Conservation (phyloP, 164 flowering plant genomes). For the Dillenia turbinata region DNA sequence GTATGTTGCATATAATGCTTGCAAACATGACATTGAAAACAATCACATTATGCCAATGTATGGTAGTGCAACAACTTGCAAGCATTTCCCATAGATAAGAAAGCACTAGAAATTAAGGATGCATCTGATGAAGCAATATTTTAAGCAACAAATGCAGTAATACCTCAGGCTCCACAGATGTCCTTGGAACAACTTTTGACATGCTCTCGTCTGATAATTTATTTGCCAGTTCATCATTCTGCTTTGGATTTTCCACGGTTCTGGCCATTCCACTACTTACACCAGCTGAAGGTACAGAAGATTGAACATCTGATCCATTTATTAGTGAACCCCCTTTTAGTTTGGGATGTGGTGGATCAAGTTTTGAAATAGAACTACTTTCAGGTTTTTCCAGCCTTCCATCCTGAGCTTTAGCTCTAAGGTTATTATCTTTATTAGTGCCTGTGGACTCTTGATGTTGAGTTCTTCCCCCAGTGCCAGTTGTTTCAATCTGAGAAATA, state of each 20-base stretch:
- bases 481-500: slow-evolving; percentile 44
- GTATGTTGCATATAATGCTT: too few relatives aligned
- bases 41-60: too few relatives aligned
- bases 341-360: slow-evolving; percentile 49
- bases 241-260: slow-evolving; percentile 45
- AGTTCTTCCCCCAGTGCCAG: slow-evolving; percentile 32
- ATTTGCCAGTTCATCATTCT: slow-evolving; percentile 42
- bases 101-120: too few relatives aligned
- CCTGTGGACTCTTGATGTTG: slow-evolving; percentile 42
- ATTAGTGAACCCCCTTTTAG: slow-evolving; percentile 35
- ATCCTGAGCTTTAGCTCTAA: slow-evolving; percentile 48
- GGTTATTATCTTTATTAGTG: slow-evolving; percentile 42
- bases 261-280: slow-evolving; percentile 34
- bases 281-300: slow-evolving; percentile 18
- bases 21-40: too few relatives aligned
- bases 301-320: slow-evolving; percentile 50
- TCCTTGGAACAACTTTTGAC: slow-evolving; percentile 37
- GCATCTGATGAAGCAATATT: too few relatives aligned
- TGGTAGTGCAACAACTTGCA: too few relatives aligned
- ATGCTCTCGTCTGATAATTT: slow-evolving; percentile 50
- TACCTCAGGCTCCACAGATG: slow-evolving; percentile 70
- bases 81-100: too few relatives aligned
- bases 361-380: slow-evolving; percentile 30
- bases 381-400: slow-evolving; percentile 57
- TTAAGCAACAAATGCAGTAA: too few relatives aligned